phyloP scores from a whole-genome alignment of 225 moss, liverwort and hornwort species.

The Straminergon stramineum region DNA sequence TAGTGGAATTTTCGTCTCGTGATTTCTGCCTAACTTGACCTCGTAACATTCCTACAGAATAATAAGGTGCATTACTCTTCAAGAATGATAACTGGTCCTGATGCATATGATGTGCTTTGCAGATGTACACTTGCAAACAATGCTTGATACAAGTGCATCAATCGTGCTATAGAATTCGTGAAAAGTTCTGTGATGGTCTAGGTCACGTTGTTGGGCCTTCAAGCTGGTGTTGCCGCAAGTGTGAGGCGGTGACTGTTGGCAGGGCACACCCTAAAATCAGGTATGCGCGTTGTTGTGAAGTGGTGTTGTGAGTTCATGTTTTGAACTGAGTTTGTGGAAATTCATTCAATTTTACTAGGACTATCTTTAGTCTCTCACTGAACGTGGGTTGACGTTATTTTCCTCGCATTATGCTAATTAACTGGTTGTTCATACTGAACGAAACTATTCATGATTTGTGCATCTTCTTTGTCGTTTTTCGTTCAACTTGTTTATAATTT shows the following conservation, averaged over 20 bases:
- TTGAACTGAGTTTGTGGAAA: not conserved
- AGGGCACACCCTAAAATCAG: constrained; percentile 33
- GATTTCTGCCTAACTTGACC: not conserved
- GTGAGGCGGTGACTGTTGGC: constrained; percentile 58
- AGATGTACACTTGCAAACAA: constrained; percentile 54
- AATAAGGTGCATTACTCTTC: not conserved
- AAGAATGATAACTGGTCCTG: not conserved
- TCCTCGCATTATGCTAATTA: not conserved
- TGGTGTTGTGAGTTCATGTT: not conserved
- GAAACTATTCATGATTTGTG: not conserved
- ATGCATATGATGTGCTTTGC: not conserved
- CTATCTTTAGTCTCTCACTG: not conserved
- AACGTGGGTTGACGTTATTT: not conserved
- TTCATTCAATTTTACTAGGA: not conserved
- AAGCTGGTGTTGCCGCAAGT: constrained; percentile 66
- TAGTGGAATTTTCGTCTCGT: not conserved
- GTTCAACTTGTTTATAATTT: not conserved
- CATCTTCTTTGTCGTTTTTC: not conserved
- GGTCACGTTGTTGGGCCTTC: constrained; percentile 19
- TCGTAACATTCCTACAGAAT: not conserved
- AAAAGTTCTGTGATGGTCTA: constrained; percentile 22
- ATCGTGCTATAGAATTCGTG: constrained; percentile 59
- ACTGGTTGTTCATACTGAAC: not conserved
- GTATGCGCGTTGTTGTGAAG: constrained; percentile 2
- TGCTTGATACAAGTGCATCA: constrained; percentile 65